phyloP scores from a whole-genome alignment of 768 basidiomycete species.

The Kwoniella botswanensis region DNA sequence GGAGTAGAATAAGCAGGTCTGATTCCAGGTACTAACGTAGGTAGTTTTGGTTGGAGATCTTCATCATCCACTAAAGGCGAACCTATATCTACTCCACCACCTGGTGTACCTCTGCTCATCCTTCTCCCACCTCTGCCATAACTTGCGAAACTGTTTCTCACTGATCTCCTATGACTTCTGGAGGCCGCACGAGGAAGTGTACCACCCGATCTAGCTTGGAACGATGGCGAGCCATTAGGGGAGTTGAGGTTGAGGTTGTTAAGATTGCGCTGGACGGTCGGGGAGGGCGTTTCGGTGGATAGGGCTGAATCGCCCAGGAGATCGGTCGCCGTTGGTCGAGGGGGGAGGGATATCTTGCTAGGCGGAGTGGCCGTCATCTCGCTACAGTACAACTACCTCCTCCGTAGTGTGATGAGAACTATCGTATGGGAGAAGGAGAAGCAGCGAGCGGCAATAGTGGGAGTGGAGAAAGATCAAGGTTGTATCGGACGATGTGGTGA shows the following conservation, averaged over 20 bases:
- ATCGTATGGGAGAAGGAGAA: background rate
- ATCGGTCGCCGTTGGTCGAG: slow-evolving; percentile 33
- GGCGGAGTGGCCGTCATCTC: slow-evolving; percentile 45
- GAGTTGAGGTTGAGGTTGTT: slow-evolving; percentile 19
- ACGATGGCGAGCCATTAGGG: slow-evolving; percentile 20
- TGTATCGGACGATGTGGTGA: background rate
- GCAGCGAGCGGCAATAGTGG: background rate
- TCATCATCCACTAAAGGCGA: slow-evolving; percentile 28
- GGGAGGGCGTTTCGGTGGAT: slow-evolving; percentile 29
- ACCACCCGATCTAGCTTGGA: slow-evolving; percentile 7
- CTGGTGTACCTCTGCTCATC: slow-evolving; percentile 15
- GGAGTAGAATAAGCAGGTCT: slow-evolving; percentile 66
- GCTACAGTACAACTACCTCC: background rate
- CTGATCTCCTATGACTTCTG: slow-evolving; percentile 17
- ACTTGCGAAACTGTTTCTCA: slow-evolving; percentile 35
- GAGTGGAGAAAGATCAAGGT: background rate
- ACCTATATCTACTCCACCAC: slow-evolving; percentile 10
- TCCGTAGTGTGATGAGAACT: background rate
- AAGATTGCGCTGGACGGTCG: slow-evolving; percentile 15
- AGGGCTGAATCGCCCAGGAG: slow-evolving; percentile 24
- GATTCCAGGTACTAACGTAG: slow-evolving; percentile 54
- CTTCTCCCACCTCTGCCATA: slow-evolving; percentile 27
- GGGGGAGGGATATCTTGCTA: slow-evolving; percentile 36
- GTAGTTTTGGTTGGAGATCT: slow-evolving; percentile 41
- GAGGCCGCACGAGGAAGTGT: slow-evolving; percentile 12